Percentiles rank a stretch among this genome's conserved stretches.
phyloP scores from a whole-genome alignment of 1,139 yeast species.

The Blastobotrys capitulatus region DNA sequence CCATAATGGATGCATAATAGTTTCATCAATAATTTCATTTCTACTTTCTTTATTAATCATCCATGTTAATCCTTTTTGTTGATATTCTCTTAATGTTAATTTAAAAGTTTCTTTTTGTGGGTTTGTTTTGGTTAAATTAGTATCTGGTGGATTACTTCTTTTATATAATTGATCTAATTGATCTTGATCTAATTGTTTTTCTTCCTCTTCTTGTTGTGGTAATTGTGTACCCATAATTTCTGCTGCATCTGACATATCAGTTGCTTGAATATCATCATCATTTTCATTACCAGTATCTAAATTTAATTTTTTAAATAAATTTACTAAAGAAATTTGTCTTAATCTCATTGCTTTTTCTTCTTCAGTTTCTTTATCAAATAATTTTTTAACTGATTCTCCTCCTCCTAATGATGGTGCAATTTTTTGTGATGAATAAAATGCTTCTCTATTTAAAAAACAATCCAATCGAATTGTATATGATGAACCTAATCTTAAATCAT shows the following conservation, averaged over 20 bases:
- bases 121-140: constrained; percentile 53
- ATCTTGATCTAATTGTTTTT: constrained; percentile 51
- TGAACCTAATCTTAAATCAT: constrained; percentile 73
- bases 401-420: constrained; percentile 12
- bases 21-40: constrained; percentile 25
- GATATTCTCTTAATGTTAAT: constrained; percentile 60
- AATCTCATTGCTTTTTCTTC: constrained; percentile 49
- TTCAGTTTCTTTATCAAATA: constrained; percentile 41
- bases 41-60: constrained; percentile 50
- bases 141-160: constrained; percentile 45
- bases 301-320: constrained; percentile 49
- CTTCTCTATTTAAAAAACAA: constrained; percentile 49
- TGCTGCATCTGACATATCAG: constrained; percentile 22
- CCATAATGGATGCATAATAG: constrained; percentile 81
- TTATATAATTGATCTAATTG: constrained; percentile 73
- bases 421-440: constrained; percentile 39
- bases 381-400: constrained; percentile 13
- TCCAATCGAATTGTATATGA: constrained; percentile 59
- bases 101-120: constrained; percentile 51
- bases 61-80: constrained; percentile 78
- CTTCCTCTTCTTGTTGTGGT: constrained; percentile 23
- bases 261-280: constrained; percentile 7
- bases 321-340: constrained; percentile 53
- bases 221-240: constrained; percentile 31
- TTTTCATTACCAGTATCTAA: constrained; percentile 26